These are phyloP conservation scores for Henckelia pumila DNA, from an alignment of 257 asterid species.

Conservation along the genomic window DNA sequence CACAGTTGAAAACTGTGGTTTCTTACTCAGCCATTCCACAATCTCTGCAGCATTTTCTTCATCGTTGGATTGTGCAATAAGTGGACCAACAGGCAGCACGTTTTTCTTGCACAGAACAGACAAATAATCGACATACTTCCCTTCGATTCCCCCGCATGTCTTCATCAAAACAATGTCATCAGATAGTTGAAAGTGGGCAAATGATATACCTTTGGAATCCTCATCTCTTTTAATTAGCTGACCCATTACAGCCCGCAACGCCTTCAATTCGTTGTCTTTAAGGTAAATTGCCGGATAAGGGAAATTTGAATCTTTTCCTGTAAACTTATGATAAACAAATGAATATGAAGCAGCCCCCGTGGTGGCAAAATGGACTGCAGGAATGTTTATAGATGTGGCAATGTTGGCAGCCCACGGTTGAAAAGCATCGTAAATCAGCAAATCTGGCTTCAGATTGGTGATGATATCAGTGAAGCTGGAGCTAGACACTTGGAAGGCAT, in stretches of 20 bases:
- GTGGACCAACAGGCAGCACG: too few species aligned
- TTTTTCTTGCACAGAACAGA: neutral
- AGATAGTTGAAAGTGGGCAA: neutral
- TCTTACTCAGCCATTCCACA: slow-evolving; percentile 32
- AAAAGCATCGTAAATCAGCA: slow-evolving; percentile 4
- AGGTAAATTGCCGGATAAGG: slow-evolving; percentile 1
- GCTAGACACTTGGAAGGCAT: neutral
- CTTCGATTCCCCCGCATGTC: slow-evolving; percentile 3
- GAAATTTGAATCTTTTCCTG: neutral
- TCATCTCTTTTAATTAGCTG: neutral
- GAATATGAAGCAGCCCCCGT: neutral
- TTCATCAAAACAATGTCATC: slow-evolving; percentile 7
- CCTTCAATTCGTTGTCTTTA: neutral
- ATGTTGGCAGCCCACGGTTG: slow-evolving; percentile 7
- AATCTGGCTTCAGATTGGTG: slow-evolving; percentile 10
- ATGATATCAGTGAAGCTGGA: slow-evolving; percentile 2
- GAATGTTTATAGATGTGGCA: neutral
- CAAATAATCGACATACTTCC: slow-evolving; percentile 17
- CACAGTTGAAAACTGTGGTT: slow-evolving; percentile 23
- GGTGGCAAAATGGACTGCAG: slow-evolving; percentile 1
- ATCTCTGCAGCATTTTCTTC: neutral
- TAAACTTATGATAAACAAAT: neutral
- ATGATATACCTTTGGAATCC: neutral
- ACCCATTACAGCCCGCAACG: neutral
- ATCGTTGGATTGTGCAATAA: too few species aligned